Conservation (phyloP, 345 rosid genomes). For the Populus tremula region DNA sequence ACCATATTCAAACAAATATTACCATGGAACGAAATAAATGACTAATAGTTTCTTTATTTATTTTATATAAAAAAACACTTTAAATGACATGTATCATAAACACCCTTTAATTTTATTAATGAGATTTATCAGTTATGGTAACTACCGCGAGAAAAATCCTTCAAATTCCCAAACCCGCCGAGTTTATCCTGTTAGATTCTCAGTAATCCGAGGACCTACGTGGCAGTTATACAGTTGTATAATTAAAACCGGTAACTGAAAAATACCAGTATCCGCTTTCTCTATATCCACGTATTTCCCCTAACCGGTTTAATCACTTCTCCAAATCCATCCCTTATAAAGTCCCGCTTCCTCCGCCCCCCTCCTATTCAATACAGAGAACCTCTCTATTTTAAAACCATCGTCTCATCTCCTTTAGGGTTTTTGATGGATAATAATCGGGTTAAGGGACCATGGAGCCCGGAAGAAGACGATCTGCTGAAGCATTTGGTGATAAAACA, state of each 20-base stretch:
- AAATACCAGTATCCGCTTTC: slow-evolving; percentile 11
- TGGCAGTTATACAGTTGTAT: slow-evolving; percentile 34
- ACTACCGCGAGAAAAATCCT: background rate
- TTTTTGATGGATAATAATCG: slow-evolving; percentile 1
- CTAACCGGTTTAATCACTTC: slow-evolving; percentile 33
- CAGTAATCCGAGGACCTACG: slow-evolving; percentile 19
- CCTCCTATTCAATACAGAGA: background rate
- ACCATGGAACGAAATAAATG: too few species aligned
- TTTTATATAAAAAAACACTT: too few species aligned
- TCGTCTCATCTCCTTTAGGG: background rate
- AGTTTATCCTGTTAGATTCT: slow-evolving; percentile 8
- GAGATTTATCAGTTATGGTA: background rate
- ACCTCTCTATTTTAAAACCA: background rate
- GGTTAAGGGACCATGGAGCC: slow-evolving; percentile 30
- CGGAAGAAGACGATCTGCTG: slow-evolving; percentile 17
- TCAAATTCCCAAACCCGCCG: background rate
- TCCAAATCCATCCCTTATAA: slow-evolving; percentile 19
- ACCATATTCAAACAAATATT: too few species aligned
- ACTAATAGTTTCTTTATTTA: too few species aligned
- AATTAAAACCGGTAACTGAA: slow-evolving; percentile 26
- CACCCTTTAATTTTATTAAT: background rate
- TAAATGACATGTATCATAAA: background rate
- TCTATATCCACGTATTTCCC: background rate
- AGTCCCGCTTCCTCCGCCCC: background rate
- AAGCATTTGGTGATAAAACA: slow-evolving; percentile 13